Evolutionary conservation across 139 green algal species (phyloP).

Genomic region (Auxenochlorella pyrenoidosa): DNA sequence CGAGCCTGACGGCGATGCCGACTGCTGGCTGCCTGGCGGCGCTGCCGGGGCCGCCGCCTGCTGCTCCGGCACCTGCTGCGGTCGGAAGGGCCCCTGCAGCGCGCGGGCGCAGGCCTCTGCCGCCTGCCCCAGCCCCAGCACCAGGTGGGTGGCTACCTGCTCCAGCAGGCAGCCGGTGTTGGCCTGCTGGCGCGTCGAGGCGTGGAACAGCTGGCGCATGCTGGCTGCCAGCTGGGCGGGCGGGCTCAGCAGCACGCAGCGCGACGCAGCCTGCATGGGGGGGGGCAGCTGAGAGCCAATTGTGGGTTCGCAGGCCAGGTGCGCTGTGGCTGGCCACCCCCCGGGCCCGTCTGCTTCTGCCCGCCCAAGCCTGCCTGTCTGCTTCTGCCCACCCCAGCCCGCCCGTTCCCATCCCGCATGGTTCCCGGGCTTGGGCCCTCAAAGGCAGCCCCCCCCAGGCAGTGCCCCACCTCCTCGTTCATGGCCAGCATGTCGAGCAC

Average conservation of each 20-base stretch:
- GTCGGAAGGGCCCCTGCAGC: slow-evolving; percentile 27
- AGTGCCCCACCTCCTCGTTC: slow-evolving; percentile 59
- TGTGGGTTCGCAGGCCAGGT: too few species aligned
- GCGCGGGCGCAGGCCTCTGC: slow-evolving; percentile 38
- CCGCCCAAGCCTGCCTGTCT: too few species aligned
- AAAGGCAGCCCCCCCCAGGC: too few species aligned
- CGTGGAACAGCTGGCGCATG: slow-evolving; percentile 63
- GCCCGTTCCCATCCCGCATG: too few species aligned
- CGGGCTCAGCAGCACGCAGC: slow-evolving; percentile 52
- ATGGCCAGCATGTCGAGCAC: slow-evolving; percentile 47
- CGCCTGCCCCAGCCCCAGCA: slow-evolving; percentile 46
- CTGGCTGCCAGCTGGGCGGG: slow-evolving; percentile 25
- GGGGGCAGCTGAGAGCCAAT: too few species aligned
- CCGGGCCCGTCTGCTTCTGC: not conserved
- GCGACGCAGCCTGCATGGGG: slow-evolving; percentile 39
- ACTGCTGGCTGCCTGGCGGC: not conserved
- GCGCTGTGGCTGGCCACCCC: too few species aligned
- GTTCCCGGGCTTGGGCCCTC: too few species aligned
- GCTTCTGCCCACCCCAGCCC: too few species aligned
- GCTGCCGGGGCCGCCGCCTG: not conserved
- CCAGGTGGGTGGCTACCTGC: slow-evolving; percentile 59
- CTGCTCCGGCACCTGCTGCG: slow-evolving; percentile 18
- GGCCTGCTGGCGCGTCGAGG: slow-evolving; percentile 29
- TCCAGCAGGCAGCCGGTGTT: slow-evolving; percentile 66
- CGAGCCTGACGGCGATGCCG: not conserved